These are phyloP conservation scores for Mortierella sp. DNA, from an alignment of 371 early-diverging fungal genomes.

Conservation along the genomic window DNA sequence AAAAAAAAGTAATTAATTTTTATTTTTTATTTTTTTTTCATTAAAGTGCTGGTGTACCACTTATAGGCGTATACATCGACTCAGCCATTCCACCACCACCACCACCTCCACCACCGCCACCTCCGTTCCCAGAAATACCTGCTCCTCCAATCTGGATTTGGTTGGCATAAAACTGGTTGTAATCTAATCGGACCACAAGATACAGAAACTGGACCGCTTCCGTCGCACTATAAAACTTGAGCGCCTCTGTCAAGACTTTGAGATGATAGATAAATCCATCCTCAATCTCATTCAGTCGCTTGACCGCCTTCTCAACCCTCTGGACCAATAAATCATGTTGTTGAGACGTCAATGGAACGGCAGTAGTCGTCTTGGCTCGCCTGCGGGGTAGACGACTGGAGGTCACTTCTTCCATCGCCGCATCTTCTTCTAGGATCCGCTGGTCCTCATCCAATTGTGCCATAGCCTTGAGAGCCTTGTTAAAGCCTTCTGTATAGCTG, in stretches of 20 bases:
- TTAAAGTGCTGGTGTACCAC: too few species aligned
- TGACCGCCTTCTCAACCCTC: conserved; percentile 52
- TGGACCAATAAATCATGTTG: conserved; percentile 17
- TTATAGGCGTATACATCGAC: too few species aligned
- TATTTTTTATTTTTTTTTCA: too few species aligned
- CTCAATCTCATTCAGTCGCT: conserved; percentile 66
- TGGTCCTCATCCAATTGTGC: conserved; percentile 57
- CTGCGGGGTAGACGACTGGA: too few species aligned
- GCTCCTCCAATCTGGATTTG: conserved; percentile 9
- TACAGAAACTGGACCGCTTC: conserved; percentile 79
- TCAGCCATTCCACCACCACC: too few species aligned
- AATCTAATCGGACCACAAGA: conserved; percentile 83
- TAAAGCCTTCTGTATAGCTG: conserved; percentile 62
- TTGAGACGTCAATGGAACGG: conserved; percentile 8
- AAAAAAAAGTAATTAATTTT: too few species aligned
- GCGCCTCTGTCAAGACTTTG: conserved; percentile 75
- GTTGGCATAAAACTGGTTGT: conserved; percentile 67
- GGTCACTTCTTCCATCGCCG: too few species aligned
- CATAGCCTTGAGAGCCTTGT: conserved; percentile 52
- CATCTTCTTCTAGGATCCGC: conserved; percentile 11
- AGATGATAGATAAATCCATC: conserved; percentile 73
- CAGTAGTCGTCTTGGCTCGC: conserved; percentile 48
- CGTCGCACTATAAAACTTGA: conserved; percentile 80
- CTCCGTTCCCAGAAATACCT: too few species aligned
- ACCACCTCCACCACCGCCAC: too few species aligned